Base-by-base conservation (phyloP, 1,284 basidiomycete genomes). In the Leccinum subrobustum region DNA sequence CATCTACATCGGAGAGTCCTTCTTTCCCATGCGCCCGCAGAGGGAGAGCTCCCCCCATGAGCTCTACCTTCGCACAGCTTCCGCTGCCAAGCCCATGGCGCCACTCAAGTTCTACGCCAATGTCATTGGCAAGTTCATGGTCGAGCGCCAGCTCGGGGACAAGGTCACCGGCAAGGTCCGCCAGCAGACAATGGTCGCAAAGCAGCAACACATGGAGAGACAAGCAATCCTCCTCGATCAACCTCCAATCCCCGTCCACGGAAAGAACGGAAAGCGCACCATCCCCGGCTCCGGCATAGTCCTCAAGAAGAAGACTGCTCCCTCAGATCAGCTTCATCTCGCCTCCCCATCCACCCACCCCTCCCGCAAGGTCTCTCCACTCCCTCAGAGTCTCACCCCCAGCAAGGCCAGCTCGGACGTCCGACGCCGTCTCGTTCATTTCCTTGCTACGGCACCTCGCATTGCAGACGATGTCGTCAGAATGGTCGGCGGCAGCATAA, bases 21-120 rank as follows among this genome's bases (percentile, higher is more conserved):
- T 84, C 77, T 91, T 84, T 62, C 79, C 87, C 3, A 81, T 89
- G 76, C 77, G 75, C 4, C 73, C 80, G 4, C 71, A 74, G 55
- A 76, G 77, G 58, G 89, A 90, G 72, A 78, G 77, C 62, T 70
- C 78, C 1, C 76, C 81, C 11, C 87, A 90, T 66, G 90, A 92
- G 65, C 79, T 92, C 50, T 92, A 89, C 73, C 79, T 91, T 18
- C 82, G 88, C 12, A 76, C 83, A 14, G 76, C 83, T 37, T 79
- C 81, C n/a, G 76, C 81, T 6, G 73, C 77, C 35, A 85, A 84
- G 71, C 83, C 81, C 31, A 83, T 77, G 65, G 81, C 83, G 0
- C 84, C 87, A 1, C 81, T 92, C 64, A 89, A 87, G 70, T 81
- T 87, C n/a, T 82, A 86, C 65, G 89, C 88, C 60, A 85, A 84